Evolutionary conservation across 768 basidiomycete species (phyloP), one percentile per base, ranked within the genome.

Genomic region (Boletus rubroflammeus): DNA sequence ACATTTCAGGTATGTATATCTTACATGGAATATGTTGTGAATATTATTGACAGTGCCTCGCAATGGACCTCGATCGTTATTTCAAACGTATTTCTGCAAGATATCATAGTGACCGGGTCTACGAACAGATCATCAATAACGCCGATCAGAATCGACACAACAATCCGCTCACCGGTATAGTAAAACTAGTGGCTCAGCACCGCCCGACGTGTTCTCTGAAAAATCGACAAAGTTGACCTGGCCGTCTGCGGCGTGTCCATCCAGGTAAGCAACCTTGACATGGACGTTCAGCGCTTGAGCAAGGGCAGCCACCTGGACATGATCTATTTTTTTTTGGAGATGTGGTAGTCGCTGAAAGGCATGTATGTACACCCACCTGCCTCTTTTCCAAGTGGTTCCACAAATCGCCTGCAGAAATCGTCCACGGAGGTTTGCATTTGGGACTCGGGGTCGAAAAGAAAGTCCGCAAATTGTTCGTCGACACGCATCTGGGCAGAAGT

Each of bases 81-180:
- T 50, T 62, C 51, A 65, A 29, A 23, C 36, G 0, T n/a, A 29
- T 48, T 50, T 66, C 32, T 66, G 60, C 11, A 70, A 42, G 47
- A 93, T 86, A 72, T 95, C 93, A 70, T 90, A 95, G 67, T 95
- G 93, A 9, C 93, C 92, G 19, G 93, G 92, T 46, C 91, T 92
- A 53, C 13, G 13, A 47, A 56, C 39, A 28, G 19, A 57, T 29
- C 13, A 19, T 52, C 35, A 32, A 53, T 47, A 41, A 26, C 11
- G 10, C 34, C 34, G 31, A 46, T 38, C 32, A 36, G 13, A 54
- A 47, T 36, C 10, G 25, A 50, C 5, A 43, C 29, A 32, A 38
- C 9, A 19, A 29, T 10, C 28, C 6, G 62, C 81, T 58, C 59
- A 91, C 92, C 90, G 76, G 72, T 92, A 93, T 29, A 94, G 72